These are phyloP conservation scores for Suillus sp. DNA, from an alignment of 768 basidiomycete species.

Conservation along the genomic window DNA sequence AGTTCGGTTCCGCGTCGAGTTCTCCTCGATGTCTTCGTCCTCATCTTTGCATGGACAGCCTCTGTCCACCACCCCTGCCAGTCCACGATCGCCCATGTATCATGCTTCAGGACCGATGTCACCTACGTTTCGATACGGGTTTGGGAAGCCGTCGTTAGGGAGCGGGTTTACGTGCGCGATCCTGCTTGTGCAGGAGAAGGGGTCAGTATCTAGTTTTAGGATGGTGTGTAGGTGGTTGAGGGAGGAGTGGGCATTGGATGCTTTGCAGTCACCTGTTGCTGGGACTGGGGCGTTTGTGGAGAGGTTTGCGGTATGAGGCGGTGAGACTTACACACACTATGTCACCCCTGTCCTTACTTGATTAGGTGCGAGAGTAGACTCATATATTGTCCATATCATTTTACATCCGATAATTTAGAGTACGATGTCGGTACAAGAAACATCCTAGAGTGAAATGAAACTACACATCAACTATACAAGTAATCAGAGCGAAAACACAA, in stretches of 20 bases:
- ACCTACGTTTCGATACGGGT: slow-evolving; percentile 27
- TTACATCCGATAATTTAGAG: slow-evolving; percentile 2
- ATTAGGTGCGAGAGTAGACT: neutral
- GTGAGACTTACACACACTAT: neutral
- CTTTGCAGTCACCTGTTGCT: slow-evolving; percentile 29
- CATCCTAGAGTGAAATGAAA: neutral
- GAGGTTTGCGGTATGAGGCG: slow-evolving; percentile 31
- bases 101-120: slow-evolving; percentile 30
- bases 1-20: slow-evolving; percentile 84
- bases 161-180: slow-evolving; percentile 60
- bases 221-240: slow-evolving; percentile 71
- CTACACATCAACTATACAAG: slow-evolving; percentile 2
- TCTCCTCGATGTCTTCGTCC: slow-evolving; percentile 34
- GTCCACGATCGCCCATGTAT: slow-evolving; percentile 28
- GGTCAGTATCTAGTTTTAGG: slow-evolving; percentile 85
- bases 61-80: slow-evolving; percentile 25
- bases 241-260: slow-evolving; percentile 61
- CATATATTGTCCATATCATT: neutral
- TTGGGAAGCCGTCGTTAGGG: slow-evolving; percentile 29
- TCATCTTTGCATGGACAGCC: slow-evolving; percentile 25
- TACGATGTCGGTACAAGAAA: neutral
- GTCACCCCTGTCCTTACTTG: neutral
- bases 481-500: neutral
- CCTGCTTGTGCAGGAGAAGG: slow-evolving; percentile 86
- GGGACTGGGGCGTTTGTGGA: slow-evolving; percentile 45